Base-by-base conservation (phyloP, 2,329 filamentous ascomycete genomes). In the Neopestalotiopsis sp. region DNA sequence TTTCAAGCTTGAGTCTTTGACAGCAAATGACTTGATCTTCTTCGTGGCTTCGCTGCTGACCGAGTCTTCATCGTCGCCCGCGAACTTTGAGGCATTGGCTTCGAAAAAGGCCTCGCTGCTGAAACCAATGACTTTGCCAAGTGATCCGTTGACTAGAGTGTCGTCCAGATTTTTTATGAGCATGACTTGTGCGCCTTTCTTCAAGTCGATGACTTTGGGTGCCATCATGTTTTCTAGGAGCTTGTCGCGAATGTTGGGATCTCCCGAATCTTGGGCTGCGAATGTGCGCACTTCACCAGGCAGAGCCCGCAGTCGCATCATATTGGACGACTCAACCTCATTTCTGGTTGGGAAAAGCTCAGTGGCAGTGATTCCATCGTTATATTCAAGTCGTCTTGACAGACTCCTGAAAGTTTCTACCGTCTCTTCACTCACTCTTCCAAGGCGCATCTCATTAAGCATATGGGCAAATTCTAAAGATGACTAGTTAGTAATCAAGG, bases 131-230 rank as follows among this genome's bases (percentile, higher is more conserved):
- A 99, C 92, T 70, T 92, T 95, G 30, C 96, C 96, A 10, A 99
- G 85, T 0, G 95, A 97, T 4, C 96, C 96, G 77, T 99, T 99
- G 73, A 98, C 96, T 0, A 99, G 86, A 0, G 89, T 91, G 52
- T 97, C 94, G 76, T 99, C 96, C 82, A 98, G 91, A 75, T 99
- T 99, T 81, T 99, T 99, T 85, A 99, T 98, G n/a, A 99, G 85
- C 96, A 99, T 99, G 59, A 99, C 97, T 78, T 99, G 97, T 0
- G 96, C 94, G 10, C 94, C 94, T 71, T 96, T 91, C 80, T 98
- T 98, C 38, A 99, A 82, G 42, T 92, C 89, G 24, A 99, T 88
- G 0, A 81, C 77, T 74, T 92, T 91, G 0, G 96, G 95, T 0
- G 96, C 95, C 93, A 99, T 98, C 89, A 97, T 97, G 76, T 95